Base-by-base conservation (phyloP, 2,329 filamentous ascomycete genomes). In the Exophiala lecanii-corni region DNA sequence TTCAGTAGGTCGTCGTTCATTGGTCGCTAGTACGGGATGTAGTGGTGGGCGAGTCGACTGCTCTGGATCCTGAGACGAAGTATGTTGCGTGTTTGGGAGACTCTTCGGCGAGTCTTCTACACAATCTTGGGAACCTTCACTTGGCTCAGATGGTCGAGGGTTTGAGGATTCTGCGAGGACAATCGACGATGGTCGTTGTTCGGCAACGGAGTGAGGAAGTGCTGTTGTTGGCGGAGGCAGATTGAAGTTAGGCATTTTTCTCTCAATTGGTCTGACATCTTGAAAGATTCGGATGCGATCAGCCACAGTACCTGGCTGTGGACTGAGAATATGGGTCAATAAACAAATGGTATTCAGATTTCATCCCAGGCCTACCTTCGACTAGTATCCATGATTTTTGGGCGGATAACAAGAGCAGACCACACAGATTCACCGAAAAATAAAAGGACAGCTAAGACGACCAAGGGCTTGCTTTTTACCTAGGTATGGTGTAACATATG, bases 251-350 rank as follows among this genome's bases (percentile, higher is more conserved):
- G 43, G 19, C 43, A 40, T 23, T 23, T 35, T 19, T 26, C 23
- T 49, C 37, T 31, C 35, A 39, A 15, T 34, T 26, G 23, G 37
- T 37, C 42, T 44, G 12, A 34, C 41, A 23, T 45, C 44, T 36
- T 57, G 55, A 16, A 57, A 55, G 12, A 45, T 51, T 39, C 48
- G 53, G 26, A 56, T 46, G n/a, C 54, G 49, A 21, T 44, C 47
- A 26, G 54, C 49, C 9, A 56, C 55, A 20, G 50, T 55, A 38
- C 53, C 52, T 45, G 35, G 32, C 35, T 45, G 51, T 28, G 41
- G 39, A 35, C 45, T 53, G 23, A 12, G 23, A 7, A 12, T 7
- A 12, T 12, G 12, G 23, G 23, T 26, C 23, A 26, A 12, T 26
- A 12, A 26, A 12, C 12, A n/a, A n/a, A n/a, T n/a, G n/a, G n/a